phyloP scores from a whole-genome alignment of 108 stramenopile genomes.

The Asterionellopsis glacialis region DNA sequence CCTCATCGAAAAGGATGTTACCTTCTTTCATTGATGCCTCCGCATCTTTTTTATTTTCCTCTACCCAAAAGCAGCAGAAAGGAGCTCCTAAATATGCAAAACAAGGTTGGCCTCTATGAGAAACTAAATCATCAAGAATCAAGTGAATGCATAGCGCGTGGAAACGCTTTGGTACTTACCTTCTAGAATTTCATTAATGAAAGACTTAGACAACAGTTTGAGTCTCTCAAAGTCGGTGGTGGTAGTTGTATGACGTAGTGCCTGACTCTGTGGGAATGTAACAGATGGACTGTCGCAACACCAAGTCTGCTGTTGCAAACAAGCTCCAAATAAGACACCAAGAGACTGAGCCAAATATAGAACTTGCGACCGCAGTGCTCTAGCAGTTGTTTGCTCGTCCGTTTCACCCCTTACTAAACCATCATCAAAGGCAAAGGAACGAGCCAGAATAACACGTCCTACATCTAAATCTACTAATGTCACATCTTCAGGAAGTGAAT shows the following conservation, averaged over 20 bases:
- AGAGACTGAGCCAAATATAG: conserved; percentile 69
- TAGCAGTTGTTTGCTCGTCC: conserved; percentile 18
- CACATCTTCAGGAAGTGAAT: conserved; percentile 69
- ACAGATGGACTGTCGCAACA: conserved; percentile 44
- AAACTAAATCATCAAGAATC: neutral
- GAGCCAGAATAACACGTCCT: conserved; percentile 80
- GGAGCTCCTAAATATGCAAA: conserved; percentile 22
- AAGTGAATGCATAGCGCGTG: neutral
- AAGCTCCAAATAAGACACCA: conserved; percentile 54
- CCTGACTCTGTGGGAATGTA: neutral
- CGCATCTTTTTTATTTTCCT: conserved; percentile 33
- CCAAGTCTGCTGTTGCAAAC: conserved; percentile 59
- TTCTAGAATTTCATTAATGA: conserved; percentile 60
- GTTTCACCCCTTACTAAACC: conserved; percentile 32
- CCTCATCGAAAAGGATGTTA: conserved; percentile 79
- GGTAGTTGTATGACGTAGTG: neutral
- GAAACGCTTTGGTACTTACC: conserved; percentile 24
- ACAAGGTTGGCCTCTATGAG: neutral
- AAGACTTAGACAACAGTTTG: conserved; percentile 19
- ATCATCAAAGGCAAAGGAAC: conserved; percentile 41
- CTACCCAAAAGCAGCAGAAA: conserved; percentile 79
- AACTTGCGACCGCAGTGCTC: conserved; percentile 65
- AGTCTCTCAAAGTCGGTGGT: conserved; percentile 16
- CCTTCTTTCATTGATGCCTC: conserved; percentile 25
- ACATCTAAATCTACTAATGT: conserved; percentile 86